Percentiles rank a stretch among this genome's conserved stretches.
These are phyloP conservation scores for Acacia acuminata DNA, from an alignment of 306 rosid genomes.

Conservation along the genomic window DNA sequence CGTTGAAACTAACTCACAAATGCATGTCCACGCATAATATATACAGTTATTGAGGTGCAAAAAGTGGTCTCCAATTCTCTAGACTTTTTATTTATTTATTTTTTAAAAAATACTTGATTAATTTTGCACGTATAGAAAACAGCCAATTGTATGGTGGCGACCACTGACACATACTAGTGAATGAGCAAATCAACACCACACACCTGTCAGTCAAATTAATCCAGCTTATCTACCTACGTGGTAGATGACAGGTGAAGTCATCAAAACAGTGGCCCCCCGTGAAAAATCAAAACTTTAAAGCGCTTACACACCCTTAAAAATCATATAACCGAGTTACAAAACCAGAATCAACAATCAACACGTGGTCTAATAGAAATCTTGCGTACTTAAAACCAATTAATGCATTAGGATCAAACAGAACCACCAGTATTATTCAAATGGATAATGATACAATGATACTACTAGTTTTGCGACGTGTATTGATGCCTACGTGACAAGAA, in stretches of 20 bases:
- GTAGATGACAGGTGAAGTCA: slow-evolving; percentile 19
- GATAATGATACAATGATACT: neutral
- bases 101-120: neutral
- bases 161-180: slow-evolving; percentile 26
- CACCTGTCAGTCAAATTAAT: slow-evolving; percentile 45
- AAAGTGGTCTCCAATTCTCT: neutral
- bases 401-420: neutral
- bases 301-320: neutral
- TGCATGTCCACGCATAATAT: neutral
- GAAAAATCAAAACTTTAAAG: slow-evolving; percentile 28
- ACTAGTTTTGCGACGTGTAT: neutral
- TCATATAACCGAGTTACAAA: slow-evolving; percentile 20
- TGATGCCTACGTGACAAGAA: neutral
- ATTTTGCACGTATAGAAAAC: neutral
- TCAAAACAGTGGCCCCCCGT: slow-evolving; percentile 30
- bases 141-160: slow-evolving; percentile 22
- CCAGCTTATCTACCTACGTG: slow-evolving; percentile 30
- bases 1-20: slow-evolving; percentile 10
- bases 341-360: slow-evolving; percentile 18
- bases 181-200: slow-evolving; percentile 47
- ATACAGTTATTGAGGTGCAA: neutral
- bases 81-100: neutral
- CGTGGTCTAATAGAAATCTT: slow-evolving; percentile 2
- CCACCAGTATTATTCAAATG: neutral
- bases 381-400: neutral